Percentiles rank a stretch among this genome's conserved stretches.
phyloP scores from a whole-genome alignment of 305 asterid genomes.

The Ajuga reptans region DNA sequence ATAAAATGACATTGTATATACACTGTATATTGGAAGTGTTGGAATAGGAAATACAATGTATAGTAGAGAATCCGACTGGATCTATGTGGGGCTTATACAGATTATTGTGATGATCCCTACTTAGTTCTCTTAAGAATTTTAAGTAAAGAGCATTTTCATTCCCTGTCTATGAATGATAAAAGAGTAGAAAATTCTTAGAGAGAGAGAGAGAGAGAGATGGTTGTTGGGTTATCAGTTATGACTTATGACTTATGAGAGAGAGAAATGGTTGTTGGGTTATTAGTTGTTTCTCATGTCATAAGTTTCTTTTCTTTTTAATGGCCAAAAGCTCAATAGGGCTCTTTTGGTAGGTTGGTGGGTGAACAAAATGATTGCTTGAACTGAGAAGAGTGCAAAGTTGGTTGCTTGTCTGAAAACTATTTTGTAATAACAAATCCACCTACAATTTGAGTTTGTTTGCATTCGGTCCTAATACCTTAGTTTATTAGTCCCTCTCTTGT shows the following conservation, averaged over 20 bases:
- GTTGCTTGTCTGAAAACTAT: not conserved
- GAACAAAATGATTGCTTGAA: not conserved
- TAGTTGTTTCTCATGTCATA: not conserved
- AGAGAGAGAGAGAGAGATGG: not conserved
- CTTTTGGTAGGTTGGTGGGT: slow-evolving; percentile 8
- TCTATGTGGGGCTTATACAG: not conserved
- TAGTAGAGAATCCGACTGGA: not conserved
- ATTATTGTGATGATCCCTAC: not conserved
- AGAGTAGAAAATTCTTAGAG: not conserved
- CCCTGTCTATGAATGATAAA: not conserved
- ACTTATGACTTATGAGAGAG: not conserved
- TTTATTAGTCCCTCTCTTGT: not conserved
- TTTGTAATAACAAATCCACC: not conserved
- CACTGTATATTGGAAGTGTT: not conserved
- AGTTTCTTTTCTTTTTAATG: not conserved
- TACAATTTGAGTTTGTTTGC: not conserved
- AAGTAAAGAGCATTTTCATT: not conserved
- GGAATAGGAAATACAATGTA: not conserved
- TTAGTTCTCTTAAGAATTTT: not conserved
- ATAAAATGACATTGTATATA: too few species aligned
- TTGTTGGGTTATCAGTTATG: not conserved
- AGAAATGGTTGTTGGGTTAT: not conserved
- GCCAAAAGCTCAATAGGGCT: not conserved
- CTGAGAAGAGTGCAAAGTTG: not conserved
- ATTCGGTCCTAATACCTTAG: not conserved